These are phyloP conservation scores for Radiomyces spectabilis DNA, from an alignment of 192 early-diverging fungal species.

Conservation along the genomic window DNA sequence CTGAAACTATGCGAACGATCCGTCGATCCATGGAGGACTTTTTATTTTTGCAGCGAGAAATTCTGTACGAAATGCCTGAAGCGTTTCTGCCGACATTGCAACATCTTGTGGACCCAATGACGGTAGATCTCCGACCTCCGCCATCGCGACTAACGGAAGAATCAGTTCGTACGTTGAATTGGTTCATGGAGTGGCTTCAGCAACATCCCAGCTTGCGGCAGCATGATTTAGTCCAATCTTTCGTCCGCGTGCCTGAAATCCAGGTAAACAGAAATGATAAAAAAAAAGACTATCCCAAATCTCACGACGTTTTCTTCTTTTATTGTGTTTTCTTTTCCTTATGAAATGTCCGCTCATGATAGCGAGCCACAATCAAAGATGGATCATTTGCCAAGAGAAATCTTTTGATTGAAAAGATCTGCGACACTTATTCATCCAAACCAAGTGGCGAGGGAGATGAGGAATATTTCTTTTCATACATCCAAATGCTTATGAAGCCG, in stretches of 20 bases:
- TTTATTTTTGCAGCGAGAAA: conserved; percentile 26
- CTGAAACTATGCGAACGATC: conserved; percentile 28
- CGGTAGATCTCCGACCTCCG: conserved; percentile 30
- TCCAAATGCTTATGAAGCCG: conserved; percentile 25
- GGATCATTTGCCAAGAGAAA: conserved; percentile 32
- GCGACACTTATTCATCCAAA: conserved; percentile 16
- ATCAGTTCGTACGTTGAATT: conserved; percentile 22
- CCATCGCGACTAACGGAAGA: conserved; percentile 21
- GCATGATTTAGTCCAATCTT: conserved; percentile 37
- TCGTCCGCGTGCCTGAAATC: conserved; percentile 33
- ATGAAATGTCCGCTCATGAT: neutral
- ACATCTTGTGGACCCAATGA: conserved; percentile 26
- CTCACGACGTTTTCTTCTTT: neutral
- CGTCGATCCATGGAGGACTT: conserved; percentile 39
- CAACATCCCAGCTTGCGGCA: conserved; percentile 30
- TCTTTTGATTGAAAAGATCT: conserved; percentile 31
- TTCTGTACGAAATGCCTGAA: conserved; percentile 35
- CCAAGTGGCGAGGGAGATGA: conserved; percentile 30
- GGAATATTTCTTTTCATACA: conserved; percentile 32
- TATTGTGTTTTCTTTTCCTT: neutral
- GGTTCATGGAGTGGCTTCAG: conserved; percentile 33
- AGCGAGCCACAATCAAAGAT: conserved; percentile 27
- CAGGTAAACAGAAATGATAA: conserved; percentile 20
- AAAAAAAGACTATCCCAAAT: neutral
- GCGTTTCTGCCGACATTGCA: conserved; percentile 34